Percentiles rank a stretch among this genome's conserved stretches.
Evolutionary conservation across 164 flowering plant genomes (phyloP).

Genomic region (Vitis cinerea): DNA sequence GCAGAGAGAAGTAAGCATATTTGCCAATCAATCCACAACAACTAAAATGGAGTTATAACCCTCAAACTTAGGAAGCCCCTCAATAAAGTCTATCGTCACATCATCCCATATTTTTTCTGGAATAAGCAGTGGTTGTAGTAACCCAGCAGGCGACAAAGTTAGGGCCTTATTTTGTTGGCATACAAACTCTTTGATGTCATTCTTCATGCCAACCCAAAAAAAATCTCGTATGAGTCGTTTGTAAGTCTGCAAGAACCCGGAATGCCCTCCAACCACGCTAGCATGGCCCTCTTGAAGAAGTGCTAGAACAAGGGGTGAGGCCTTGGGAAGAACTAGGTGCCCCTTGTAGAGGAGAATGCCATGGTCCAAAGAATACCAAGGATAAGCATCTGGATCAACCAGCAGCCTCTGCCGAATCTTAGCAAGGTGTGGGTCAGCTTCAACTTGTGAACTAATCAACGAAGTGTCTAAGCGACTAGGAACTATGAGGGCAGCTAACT

Average conservation of each 20-base stretch:
- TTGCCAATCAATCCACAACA: background rate
- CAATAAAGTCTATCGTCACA: background rate
- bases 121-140: background rate
- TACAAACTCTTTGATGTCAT: background rate
- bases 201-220: background rate
- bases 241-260: background rate
- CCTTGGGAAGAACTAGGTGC: no score
- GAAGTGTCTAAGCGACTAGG: no score
- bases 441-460: no score
- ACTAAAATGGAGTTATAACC: background rate
- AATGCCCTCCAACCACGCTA: no score
- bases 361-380: no score
- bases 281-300: no score
- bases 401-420: no score
- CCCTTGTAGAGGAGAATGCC: no score
- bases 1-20: background rate
- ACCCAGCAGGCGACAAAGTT: background rate
- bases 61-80: background rate
- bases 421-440: no score
- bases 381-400: no score
- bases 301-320: no score
- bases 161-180: background rate
- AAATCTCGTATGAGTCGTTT: background rate
- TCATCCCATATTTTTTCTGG: background rate
- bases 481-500: no score